phyloP scores from a whole-genome alignment of 257 asterid species.

The Nyctanthes arbortristis region DNA sequence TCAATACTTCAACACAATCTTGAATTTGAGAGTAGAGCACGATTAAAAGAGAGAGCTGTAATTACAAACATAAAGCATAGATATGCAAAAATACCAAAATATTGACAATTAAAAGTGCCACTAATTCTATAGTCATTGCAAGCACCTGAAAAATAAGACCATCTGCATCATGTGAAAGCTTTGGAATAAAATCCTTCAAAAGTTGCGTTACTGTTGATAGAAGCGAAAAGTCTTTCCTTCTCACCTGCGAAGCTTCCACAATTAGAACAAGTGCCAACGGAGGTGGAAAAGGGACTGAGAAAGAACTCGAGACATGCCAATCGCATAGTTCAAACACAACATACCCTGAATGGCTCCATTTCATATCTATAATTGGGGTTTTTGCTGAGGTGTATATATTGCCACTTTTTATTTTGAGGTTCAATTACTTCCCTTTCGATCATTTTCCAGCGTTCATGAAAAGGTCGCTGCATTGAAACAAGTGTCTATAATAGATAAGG shows the following conservation, averaged over 20 bases:
- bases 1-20: not conserved
- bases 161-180: constrained; percentile 95
- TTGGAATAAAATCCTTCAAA: constrained; percentile 83
- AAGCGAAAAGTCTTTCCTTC: constrained; percentile 96
- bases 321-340: constrained; percentile 21
- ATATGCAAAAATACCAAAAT: not conserved
- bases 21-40: not conserved
- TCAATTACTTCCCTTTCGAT: constrained; percentile 91
- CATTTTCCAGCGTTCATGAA: constrained; percentile 95
- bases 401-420: constrained; percentile 79
- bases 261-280: constrained; percentile 28
- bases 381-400: constrained; percentile 57
- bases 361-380: constrained; percentile 82
- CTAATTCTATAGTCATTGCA: constrained; percentile 1
- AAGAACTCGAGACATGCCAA: constrained; percentile 24
- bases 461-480: constrained; percentile 70
- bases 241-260: constrained; percentile 58
- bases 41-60: not conserved
- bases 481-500: constrained; percentile 10
- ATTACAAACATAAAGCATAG: constrained; percentile 17
- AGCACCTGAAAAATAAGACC: constrained; percentile 97
- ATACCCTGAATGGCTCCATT: constrained; percentile 93
- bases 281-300: not conserved
- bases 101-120: constrained; percentile 3
- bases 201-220: constrained; percentile 90